Base-by-base conservation (phyloP, 1,139 yeast species). In the Geotrichum restrictum region DNA sequence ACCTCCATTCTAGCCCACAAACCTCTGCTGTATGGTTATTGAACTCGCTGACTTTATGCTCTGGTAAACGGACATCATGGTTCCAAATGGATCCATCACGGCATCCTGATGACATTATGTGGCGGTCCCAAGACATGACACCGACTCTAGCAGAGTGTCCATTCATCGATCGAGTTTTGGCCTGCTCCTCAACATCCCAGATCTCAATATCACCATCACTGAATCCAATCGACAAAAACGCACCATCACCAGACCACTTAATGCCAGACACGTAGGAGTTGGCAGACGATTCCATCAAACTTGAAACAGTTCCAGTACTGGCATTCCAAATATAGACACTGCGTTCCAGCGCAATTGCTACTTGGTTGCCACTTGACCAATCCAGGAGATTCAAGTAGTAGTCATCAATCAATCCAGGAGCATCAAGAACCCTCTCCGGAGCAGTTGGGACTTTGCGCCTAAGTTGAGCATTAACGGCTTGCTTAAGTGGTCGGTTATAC, bases 291-390 rank as follows among this genome's bases (percentile, higher is more conserved):
- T 84, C 87, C 58, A 88, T 78, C 40, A 88, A 72, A 38, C 83
- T 72, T 1, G 86, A 82, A 2, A 89, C 98, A 3, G 82, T 75
- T 1, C 97, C 97, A 0, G 87, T 77, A 16, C 80, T 76, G 1
- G 97, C 98, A 69, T 91, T 87, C 98, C 98, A 93, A 32, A 89
- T 83, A 65, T 93, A 93, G 8, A 93, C 88, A 1, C 85, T 78
- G 58, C 81, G 83, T 54, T 85, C 96, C 54, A 94, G 74, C 1
- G 96, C 98, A 64, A 94, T 87, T 1, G 97, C 98, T 43, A 94
- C 75, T 53, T 85, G 75, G 68, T 93, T 89, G 34, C 83, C 81
- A 63, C 75, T 74, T 2, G 97, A 89, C 98, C 98, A 93, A 57
- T 93, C 83, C 55, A 93, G 71, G 51, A 93, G 73, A 67, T 89